Percentiles rank a stretch among this genome's conserved stretches.
These are phyloP conservation scores for Venturia nashicola DNA, from an alignment of 2,329 filamentous ascomycete species.

Conservation along the genomic window DNA sequence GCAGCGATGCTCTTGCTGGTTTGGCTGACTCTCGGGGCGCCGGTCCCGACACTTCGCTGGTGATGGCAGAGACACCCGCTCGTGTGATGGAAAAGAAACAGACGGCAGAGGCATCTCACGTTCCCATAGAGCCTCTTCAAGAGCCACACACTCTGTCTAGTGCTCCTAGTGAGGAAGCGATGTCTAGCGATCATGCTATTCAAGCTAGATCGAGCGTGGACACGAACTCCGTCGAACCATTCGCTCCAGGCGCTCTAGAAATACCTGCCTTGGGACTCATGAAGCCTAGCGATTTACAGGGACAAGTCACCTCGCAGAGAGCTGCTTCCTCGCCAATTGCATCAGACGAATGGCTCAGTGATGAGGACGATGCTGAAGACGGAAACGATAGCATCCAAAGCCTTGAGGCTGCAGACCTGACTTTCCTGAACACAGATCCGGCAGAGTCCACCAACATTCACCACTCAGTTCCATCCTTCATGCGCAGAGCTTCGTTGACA, in stretches of 20 bases:
- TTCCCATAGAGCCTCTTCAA: neutral
- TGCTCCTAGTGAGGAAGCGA: neutral
- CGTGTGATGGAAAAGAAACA: no score
- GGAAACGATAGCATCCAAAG: neutral
- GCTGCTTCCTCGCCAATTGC: neutral
- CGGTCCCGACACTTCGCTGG: neutral
- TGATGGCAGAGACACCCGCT: no score
- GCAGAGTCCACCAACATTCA: neutral
- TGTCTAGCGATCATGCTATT: neutral
- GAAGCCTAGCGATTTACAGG: neutral
- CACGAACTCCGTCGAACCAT: neutral
- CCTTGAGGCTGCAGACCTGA: neutral
- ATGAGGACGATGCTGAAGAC: constrained; percentile 2
- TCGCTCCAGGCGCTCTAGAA: neutral
- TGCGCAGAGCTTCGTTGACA: constrained; percentile 21
- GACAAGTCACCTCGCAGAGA: neutral
- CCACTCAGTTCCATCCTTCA: neutral
- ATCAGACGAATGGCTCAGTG: neutral
- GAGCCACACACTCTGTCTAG: neutral
- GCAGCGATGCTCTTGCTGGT: neutral
- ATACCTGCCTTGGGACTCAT: neutral
- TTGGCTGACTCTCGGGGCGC: neutral
- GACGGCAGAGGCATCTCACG: no score
- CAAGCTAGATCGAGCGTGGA: neutral
- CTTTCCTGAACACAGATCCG: neutral